Evolutionary conservation across 1,139 yeast species (phyloP).

Genomic region (Hyphopichia wangnamkhiaoensis): DNA sequence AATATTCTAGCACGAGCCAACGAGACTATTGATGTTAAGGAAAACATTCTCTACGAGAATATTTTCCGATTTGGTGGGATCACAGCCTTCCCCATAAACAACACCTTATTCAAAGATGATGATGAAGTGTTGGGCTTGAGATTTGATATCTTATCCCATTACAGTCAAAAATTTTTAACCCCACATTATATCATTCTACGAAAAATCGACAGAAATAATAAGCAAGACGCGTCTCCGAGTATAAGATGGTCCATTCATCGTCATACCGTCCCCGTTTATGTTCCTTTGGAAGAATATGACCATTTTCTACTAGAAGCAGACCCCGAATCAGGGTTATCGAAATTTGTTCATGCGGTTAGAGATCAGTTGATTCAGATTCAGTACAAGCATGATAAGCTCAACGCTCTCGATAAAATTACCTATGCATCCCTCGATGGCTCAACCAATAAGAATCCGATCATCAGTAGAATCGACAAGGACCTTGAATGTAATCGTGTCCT

Average conservation of each 20-base stretch:
- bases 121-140: slow-evolving; percentile 36
- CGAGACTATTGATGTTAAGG: slow-evolving; percentile 23
- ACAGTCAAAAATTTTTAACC: slow-evolving; percentile 18
- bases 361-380: slow-evolving; percentile 22
- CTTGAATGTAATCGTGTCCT: slow-evolving; percentile 24
- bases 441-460: slow-evolving; percentile 8
- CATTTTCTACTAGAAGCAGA: slow-evolving; percentile 10
- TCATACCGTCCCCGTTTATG: slow-evolving; percentile 38
- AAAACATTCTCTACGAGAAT: slow-evolving; percentile 39
- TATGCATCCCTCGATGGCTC: slow-evolving; percentile 11
- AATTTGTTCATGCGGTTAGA: slow-evolving; percentile 20
- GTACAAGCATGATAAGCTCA: slow-evolving; percentile 33
- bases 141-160: slow-evolving; percentile 33
- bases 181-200: slow-evolving; percentile 44
- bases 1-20: slow-evolving; percentile 7
- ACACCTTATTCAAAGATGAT: slow-evolving; percentile 20
- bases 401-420: slow-evolving; percentile 15
- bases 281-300: slow-evolving; percentile 21
- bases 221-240: slow-evolving; percentile 9
- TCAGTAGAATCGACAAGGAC: slow-evolving; percentile 22
- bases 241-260: slow-evolving; percentile 33
- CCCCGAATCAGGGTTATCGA: neutral
- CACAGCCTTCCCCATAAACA: slow-evolving; percentile 44
- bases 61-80: slow-evolving; percentile 40
- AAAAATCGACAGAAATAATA: slow-evolving; percentile 13